Percentiles rank a stretch among this genome's conserved stretches.
phyloP scores from a whole-genome alignment of 192 early-diverging fungal genomes.

The Linnemannia hyalina region DNA sequence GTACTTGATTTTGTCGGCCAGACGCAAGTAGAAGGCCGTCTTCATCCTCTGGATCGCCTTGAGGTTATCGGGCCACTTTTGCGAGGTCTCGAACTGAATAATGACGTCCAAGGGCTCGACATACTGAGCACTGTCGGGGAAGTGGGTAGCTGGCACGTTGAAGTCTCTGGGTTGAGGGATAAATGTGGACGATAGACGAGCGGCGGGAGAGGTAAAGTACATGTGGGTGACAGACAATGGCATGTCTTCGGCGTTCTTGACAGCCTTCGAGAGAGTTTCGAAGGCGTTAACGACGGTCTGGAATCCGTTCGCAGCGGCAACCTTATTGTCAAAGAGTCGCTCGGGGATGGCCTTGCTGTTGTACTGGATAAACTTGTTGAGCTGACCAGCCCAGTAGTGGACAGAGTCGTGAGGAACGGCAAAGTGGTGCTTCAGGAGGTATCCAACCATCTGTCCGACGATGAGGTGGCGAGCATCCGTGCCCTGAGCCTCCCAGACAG shows the following conservation, averaged over 20 bases:
- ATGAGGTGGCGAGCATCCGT: conserved; percentile 78
- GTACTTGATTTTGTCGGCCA: conserved; percentile 73
- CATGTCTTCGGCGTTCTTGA: conserved; percentile 73
- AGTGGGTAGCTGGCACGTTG: conserved; percentile 40
- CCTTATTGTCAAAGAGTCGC: conserved; percentile 58
- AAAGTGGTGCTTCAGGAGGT: conserved; percentile 85
- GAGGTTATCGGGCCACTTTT: conserved; percentile 92
- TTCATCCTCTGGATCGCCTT: conserved; percentile 92
- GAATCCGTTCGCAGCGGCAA: conserved; percentile 66
- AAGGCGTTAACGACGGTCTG: conserved; percentile 77
- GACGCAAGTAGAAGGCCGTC: conserved; percentile 84
- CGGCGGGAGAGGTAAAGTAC: conserved; percentile 66
- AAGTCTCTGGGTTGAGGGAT: conserved; percentile 76
- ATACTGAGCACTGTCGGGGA: conserved; percentile 65
- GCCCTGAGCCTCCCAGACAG: conserved; percentile 80
- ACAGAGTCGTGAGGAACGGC: conserved; percentile 60
- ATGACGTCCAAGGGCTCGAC: conserved; percentile 82
- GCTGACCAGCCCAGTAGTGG: conserved; percentile 76
- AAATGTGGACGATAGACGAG: conserved; percentile 83
- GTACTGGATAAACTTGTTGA: conserved; percentile 71
- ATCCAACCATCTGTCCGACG: conserved; percentile 82
- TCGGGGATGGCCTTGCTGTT: conserved; percentile 61
- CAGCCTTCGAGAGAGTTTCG: conserved; percentile 70
- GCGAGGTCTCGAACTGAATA: conserved; percentile 87
- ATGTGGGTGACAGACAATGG: conserved; percentile 76